Evolutionary conservation across 2,329 filamentous ascomycete genomes (phyloP), one percentile per base, ranked within the genome.

Genomic region (Aspergillus spinulosporus): DNA sequence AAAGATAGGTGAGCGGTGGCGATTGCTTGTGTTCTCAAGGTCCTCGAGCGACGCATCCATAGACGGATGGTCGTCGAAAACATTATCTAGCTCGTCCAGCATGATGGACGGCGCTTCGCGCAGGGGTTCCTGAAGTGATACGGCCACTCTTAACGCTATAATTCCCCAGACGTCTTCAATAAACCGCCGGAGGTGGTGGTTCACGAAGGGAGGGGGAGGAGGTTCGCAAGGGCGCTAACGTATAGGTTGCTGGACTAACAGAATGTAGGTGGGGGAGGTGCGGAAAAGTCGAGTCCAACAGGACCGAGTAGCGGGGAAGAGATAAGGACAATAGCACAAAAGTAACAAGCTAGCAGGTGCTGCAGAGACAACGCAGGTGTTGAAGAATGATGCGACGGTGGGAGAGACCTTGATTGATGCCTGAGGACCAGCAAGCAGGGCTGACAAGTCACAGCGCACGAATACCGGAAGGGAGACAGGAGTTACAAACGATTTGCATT

Each of bases 31-130:
- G 60, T 78, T 78, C 67, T 85, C 84, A 73, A 84, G 86, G 72
- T 86, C 84, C 69, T 84, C 82, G 62, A 86, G 80, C 56, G 82
- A 85, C 54, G 80, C 83, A 72, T 80, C 78, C 65, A 86, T 71
- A 59, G 82, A 84, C 43, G 82, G 81, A 73, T 85, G 82, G 70
- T 84, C 81, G 68, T 83, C 79, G 67, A 82, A 82, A 56, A 77
- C 66, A 60, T 75, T 71, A 60, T 82, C 79, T 61, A 81, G 68
- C 62, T 80, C 75, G 57, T 74, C 72, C 63, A 74, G 58, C 71
- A 80, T 77, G 58, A 71, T 76, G 63, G 72, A 70, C 64, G 71
- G 67, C 66, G 70, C 67, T 43, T 61, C 59, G 62, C 64, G 64
- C 56, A 58, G 56, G 54, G 62, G 59, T 61, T 61, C 57, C 59